phyloP scores from a whole-genome alignment of 2,329 filamentous ascomycete species.

The Lachnellula hyalina region DNA sequence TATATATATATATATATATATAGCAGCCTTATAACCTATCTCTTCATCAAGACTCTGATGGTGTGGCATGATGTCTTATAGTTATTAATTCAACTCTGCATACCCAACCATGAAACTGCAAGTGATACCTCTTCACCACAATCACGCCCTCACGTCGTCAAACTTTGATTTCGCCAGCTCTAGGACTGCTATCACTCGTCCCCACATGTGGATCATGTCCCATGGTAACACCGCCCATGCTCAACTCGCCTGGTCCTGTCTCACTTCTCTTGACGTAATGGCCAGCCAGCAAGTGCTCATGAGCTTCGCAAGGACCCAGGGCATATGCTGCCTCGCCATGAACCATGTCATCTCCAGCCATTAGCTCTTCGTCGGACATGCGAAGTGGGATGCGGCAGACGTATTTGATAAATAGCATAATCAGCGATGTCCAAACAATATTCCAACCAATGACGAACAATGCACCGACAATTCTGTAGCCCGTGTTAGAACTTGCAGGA shows the following conservation, averaged over 20 bases:
- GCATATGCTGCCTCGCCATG: constrained; percentile 41
- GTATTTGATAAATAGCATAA: constrained; percentile 46
- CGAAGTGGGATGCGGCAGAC: constrained; percentile 42
- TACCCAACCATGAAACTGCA: no score
- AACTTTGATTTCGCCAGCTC: background rate
- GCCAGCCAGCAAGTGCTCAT: constrained; percentile 17
- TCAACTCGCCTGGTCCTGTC: constrained; percentile 9
- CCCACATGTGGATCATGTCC: constrained; percentile 11
- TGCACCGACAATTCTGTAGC: constrained; percentile 37
- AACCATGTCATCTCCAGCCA: constrained; percentile 42
- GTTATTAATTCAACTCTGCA: no score
- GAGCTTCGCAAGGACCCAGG: constrained; percentile 16
- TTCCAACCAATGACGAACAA: constrained; percentile 47
- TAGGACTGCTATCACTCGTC: constrained; percentile 1
- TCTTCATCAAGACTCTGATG: no score
- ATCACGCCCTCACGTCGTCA: no score
- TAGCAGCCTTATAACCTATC: no score
- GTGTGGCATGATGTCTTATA: no score
- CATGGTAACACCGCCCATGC: constrained; percentile 14
- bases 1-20: no score
- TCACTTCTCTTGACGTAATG: constrained; percentile 10
- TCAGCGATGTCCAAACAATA: constrained; percentile 44
- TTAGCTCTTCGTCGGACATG: constrained; percentile 41
- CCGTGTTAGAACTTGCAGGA: background rate
- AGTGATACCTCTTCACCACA: no score